Evolutionary conservation across 805 yeast species (phyloP).

Genomic region (Candida orba): DNA sequence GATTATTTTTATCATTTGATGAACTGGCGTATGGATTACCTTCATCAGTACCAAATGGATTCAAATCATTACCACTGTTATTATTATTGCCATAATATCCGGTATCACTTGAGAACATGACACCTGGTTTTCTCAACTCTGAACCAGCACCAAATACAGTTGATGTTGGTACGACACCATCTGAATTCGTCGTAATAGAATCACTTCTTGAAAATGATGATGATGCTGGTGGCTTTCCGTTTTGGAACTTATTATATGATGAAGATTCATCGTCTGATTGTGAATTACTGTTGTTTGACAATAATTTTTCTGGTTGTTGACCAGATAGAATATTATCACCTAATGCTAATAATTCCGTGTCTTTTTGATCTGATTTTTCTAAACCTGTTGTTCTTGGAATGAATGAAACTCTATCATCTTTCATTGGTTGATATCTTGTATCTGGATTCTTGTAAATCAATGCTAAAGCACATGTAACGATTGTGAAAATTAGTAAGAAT

Average conservation of each 20-base stretch:
- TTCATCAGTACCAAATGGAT: slow-evolving; percentile 2
- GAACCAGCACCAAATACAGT: slow-evolving; percentile 4
- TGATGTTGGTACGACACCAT: slow-evolving; percentile 4
- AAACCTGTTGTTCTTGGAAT: slow-evolving; percentile 48
- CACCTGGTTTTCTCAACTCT: slow-evolving; percentile 5
- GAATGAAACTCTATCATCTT: slow-evolving; percentile 94
- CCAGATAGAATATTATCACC: slow-evolving; percentile 25
- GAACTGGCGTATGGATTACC: not conserved
- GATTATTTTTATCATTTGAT: not conserved
- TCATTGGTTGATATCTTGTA: slow-evolving; percentile 90
- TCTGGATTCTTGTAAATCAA: slow-evolving; percentile 88
- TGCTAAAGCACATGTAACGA: slow-evolving; percentile 81
- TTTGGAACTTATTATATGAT: slow-evolving; percentile 1
- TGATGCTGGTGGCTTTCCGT: not conserved
- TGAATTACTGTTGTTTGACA: slow-evolving; percentile 5
- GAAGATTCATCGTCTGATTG: slow-evolving; percentile 5
- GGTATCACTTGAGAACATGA: slow-evolving; percentile 4
- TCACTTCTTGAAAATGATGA: slow-evolving; percentile 1
- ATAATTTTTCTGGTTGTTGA: slow-evolving; percentile 21
- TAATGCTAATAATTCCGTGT: slow-evolving; percentile 23
- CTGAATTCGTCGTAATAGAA: slow-evolving; percentile 1
- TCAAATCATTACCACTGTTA: not conserved
- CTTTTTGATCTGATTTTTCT: slow-evolving; percentile 21
- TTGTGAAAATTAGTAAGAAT: slow-evolving; percentile 73
- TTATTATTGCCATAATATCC: slow-evolving; percentile 1